Percentiles rank a stretch among this genome's conserved stretches.
These are phyloP conservation scores for Coniferiporia sulphurascens DNA, from an alignment of 1,284 basidiomycete species.

Conservation along the genomic window DNA sequence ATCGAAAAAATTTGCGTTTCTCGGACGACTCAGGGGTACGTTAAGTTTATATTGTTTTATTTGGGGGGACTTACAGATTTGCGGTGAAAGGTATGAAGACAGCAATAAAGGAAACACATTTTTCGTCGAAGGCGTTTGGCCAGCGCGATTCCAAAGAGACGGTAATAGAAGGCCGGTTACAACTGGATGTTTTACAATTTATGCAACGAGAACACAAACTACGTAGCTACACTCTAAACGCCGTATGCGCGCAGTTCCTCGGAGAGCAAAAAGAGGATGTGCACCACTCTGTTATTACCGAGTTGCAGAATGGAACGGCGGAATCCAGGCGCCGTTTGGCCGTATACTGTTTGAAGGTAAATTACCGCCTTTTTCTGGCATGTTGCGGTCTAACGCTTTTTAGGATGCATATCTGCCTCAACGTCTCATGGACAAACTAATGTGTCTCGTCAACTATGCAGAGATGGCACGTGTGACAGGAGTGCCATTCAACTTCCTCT, in stretches of 20 bases:
- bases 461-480: slow-evolving; percentile 97
- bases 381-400: slow-evolving; percentile 4
- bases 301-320: slow-evolving; percentile 90
- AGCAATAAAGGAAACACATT: slow-evolving; percentile 86
- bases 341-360: slow-evolving; percentile 92
- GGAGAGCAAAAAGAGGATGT: slow-evolving; percentile 98
- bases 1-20: slow-evolving; percentile 63
- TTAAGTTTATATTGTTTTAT: slow-evolving; percentile 8
- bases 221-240: slow-evolving; percentile 91
- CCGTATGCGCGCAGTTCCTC: slow-evolving; percentile 92
- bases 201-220: slow-evolving; percentile 97
- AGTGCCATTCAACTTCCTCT: slow-evolving; percentile 93
- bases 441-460: slow-evolving; percentile 96
- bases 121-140: slow-evolving; percentile 94
- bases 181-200: slow-evolving; percentile 90
- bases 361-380: neutral
- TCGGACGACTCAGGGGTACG: slow-evolving; percentile 77
- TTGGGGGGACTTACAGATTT: slow-evolving; percentile 2
- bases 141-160: slow-evolving; percentile 94
- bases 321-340: slow-evolving; percentile 87
- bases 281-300: slow-evolving; percentile 94
- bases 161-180: slow-evolving; percentile 81
- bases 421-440: slow-evolving; percentile 89
- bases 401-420: slow-evolving; percentile 97
- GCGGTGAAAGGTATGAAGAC: slow-evolving; percentile 57